Base-by-base conservation (phyloP, 495 filamentous ascomycete species). In the Pyrenopolyporus hunteri region DNA sequence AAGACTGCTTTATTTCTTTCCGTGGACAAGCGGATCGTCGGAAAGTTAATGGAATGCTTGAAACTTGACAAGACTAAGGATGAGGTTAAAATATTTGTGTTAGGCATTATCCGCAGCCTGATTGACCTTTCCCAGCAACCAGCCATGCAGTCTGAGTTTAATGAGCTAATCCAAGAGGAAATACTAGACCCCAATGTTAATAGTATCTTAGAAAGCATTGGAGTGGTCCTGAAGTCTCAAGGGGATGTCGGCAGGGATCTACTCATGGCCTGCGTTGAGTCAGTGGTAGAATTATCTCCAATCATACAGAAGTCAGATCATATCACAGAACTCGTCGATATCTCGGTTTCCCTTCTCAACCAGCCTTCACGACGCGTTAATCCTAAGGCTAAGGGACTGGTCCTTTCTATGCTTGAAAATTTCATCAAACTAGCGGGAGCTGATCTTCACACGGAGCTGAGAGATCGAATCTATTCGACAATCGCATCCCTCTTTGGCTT, bases 351-450 rank as follows among this genome's bases (percentile, higher is more conserved):
- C 73, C 82, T 98, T 23, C 83, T 98, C 10, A 84, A 88, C 44
- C 91, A 97, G 65, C 92, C 94, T 13, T 81, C 87, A 11, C 85
- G 87, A 40, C 82, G 87, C 59, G 91, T 98, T 28, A 91, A 81
- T 56, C 89, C 90, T 1, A 90, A 84, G 72, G 89, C 87, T 1
- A 98, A 98, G 74, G 85, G 87, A 16, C 86, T 88, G 19, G 77
- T 97, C 16, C 73, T 98, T 49, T 77, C 83, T 26, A 92, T 90
- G 58, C 70, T 96, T 26, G 81, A 92, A 62, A 85, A 89, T 64
- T 91, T 96, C 68, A 77, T 93, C 28, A 85, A 85, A 10, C 70
- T 89, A 1, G 84, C 80, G 52, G 70, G 83, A 40, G 73, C 82
- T 23, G 74, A 84, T 36, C 77, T 85, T 49, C 76, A 87, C 28